Evolutionary conservation across 345 rosid species (phyloP), one percentile per base, ranked within the genome.

Genomic region (Turnera subulata): DNA sequence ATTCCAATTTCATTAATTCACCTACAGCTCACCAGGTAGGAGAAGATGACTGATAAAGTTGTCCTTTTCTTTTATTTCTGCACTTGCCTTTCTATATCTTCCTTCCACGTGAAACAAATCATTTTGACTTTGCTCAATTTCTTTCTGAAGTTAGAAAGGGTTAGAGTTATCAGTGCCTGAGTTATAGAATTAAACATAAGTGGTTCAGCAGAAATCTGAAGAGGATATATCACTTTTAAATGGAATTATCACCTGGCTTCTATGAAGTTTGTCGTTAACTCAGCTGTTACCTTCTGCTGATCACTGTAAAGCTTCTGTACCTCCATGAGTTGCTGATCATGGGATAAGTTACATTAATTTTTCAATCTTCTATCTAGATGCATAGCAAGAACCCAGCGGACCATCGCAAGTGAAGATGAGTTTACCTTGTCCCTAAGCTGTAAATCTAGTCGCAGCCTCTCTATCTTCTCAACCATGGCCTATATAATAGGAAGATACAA

Each of bases 261-360:
- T 38, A 5, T 23, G 47, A 40, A 49, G 64, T 18, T 25, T 60
- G 22, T 22, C 25, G 4, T 29, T 50, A 60, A 18, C 23, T 60
- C 56, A 37, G 46, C 55, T 60, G 54, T 60, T 17, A 48, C 38
- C 17, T 35, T 39, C 45, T 48, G 47, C 49, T 39, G 64, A 38
- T 23, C 14, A 12, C 50, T 20, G 19, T 46, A 48, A 33, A 32
- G 54, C 21, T 48, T 48, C 54, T 59, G 63, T 33, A 48, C 54
- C 43, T 21, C 55, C 35, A 48, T 5, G 24, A 48, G 37, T 11
- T 49, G 16, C 64, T 60, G 55, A 2, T 33, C 18, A 46, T 15
- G 19, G 19, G 8, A 50, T 16, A 49, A 35, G 33, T 11, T 10
- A 17, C 22, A 35, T 58, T 21, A 32, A 35, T 32, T 46, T 1